These are phyloP conservation scores for Cladophialophora carrionii DNA, from an alignment of 2,329 filamentous ascomycete genomes.

Conservation along the genomic window DNA sequence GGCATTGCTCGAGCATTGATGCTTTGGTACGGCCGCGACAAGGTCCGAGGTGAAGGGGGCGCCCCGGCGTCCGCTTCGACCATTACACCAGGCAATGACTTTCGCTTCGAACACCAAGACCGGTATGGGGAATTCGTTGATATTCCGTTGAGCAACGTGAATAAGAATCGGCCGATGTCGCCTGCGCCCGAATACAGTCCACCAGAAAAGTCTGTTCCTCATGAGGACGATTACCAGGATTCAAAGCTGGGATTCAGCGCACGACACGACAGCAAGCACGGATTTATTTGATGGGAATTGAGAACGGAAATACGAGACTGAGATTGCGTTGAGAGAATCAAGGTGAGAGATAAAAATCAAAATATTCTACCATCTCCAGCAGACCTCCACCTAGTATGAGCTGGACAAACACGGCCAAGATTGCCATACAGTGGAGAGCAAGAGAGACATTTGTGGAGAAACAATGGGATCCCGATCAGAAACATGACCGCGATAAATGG, in stretches of 20 bases:
- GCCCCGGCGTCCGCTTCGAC: constrained; percentile 39
- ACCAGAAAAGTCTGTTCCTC: constrained; percentile 26
- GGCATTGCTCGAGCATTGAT: constrained; percentile 70
- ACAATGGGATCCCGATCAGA: constrained; percentile 32
- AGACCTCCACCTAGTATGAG: neutral
- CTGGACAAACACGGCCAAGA: constrained; percentile 7
- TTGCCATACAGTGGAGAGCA: constrained; percentile 26
- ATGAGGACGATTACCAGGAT: constrained; percentile 43
- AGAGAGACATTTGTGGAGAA: constrained; percentile 31
- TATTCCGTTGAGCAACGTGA: constrained; percentile 45
- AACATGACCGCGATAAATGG: constrained; percentile 17
- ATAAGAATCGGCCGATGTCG: constrained; percentile 29
- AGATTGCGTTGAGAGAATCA: constrained; percentile 3
- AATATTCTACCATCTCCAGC: constrained; percentile 12
- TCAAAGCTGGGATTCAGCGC: constrained; percentile 52
- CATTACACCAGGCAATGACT: constrained; percentile 27
- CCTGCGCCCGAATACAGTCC: constrained; percentile 40
- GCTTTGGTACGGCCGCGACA: constrained; percentile 63
- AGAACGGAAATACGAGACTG: constrained; percentile 8
- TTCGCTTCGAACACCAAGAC: constrained; percentile 36
- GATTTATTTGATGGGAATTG: constrained; percentile 24
- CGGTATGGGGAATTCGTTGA: constrained; percentile 44
- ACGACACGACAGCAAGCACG: constrained; percentile 38
- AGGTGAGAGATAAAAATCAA: neutral
- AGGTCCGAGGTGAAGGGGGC: constrained; percentile 64